These are phyloP conservation scores for Rhizomucor pusillus DNA, from an alignment of 371 early-diverging fungal species.

Conservation along the genomic window DNA sequence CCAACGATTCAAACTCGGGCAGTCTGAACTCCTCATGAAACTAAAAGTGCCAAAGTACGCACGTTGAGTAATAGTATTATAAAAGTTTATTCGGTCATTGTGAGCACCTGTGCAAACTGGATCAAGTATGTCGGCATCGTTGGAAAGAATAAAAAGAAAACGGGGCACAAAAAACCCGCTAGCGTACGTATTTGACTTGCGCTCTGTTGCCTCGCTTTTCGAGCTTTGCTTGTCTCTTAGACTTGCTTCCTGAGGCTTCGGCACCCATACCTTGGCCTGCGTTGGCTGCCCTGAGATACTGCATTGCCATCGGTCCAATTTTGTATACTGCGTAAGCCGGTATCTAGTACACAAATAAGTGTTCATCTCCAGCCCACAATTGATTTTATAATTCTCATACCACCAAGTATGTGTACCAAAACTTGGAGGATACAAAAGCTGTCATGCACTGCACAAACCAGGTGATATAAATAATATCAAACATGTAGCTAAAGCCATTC, in stretches of 20 bases:
- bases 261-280: slow-evolving; percentile 9
- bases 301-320: slow-evolving; percentile 52
- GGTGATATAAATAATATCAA: slow-evolving; percentile 81
- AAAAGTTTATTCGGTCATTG: background rate
- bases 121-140: slow-evolving; percentile 2
- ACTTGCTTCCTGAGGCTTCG: slow-evolving; percentile 22
- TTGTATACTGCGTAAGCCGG: slow-evolving; percentile 65
- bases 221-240: slow-evolving; percentile 62
- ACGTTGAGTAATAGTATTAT: background rate
- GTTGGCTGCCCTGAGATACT: slow-evolving; percentile 42
- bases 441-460: slow-evolving; percentile 78
- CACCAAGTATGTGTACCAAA: slow-evolving; percentile 69
- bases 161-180: background rate
- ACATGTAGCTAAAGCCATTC: slow-evolving; percentile 59
- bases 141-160: too few species aligned
- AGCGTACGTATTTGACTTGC: slow-evolving; percentile 46
- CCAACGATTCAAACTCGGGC: slow-evolving; percentile 81
- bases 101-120: background rate
- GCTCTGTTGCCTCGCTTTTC: slow-evolving; percentile 59
- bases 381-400: slow-evolving; percentile 27
- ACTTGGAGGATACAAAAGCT: slow-evolving; percentile 60
- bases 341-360: slow-evolving; percentile 35
- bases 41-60: slow-evolving; percentile 12
- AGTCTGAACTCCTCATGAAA: slow-evolving; percentile 72
- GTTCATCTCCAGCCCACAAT: background rate